Conservation (phyloP, 2,329 filamentous ascomycete species). For the Dothideomycetes sp. region DNA sequence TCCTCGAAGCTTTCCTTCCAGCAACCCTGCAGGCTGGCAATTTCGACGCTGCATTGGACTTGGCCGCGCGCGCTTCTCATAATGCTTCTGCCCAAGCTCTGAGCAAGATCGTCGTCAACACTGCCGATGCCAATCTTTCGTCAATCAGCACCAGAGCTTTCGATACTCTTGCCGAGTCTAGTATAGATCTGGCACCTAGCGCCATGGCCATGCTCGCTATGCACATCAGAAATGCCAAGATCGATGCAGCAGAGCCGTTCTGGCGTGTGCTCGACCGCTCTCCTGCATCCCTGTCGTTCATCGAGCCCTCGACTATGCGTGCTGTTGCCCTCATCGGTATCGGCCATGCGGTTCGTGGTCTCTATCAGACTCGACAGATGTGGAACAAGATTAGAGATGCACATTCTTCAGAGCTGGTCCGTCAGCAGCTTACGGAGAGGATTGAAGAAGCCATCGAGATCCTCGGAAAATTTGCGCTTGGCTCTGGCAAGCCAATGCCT, state of each 20-base stretch:
- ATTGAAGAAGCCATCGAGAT: constrained; percentile 79
- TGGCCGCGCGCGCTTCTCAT: constrained; percentile 52
- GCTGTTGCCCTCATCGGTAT: constrained; percentile 77
- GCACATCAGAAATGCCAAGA: constrained; percentile 71
- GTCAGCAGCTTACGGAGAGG: constrained; percentile 57
- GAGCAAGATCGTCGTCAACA: constrained; percentile 60
- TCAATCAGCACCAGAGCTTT: constrained; percentile 52
- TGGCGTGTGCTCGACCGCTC: constrained; percentile 62
- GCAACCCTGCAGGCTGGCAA: constrained; percentile 61
- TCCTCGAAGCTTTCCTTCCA: constrained; percentile 66
- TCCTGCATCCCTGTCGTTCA: constrained; percentile 54
- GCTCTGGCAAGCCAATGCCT: constrained; percentile 39
- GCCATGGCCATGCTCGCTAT: constrained; percentile 78
- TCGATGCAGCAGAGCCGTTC: constrained; percentile 64
- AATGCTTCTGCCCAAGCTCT: constrained; percentile 53
- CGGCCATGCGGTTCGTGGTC: constrained; percentile 70
- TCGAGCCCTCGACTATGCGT: constrained; percentile 87
- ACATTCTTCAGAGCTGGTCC: constrained; percentile 33
- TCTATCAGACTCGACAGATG: constrained; percentile 73
- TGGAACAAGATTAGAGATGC: constrained; percentile 68
- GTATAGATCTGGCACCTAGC: constrained; percentile 38
- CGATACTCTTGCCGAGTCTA: constrained; percentile 37
- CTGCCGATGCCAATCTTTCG: constrained; percentile 69
- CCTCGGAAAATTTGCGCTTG: constrained; percentile 46
- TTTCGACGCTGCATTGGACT: constrained; percentile 61